Base-by-base conservation (phyloP, 2,329 filamentous ascomycete genomes). In the Harringtonia lauricola region DNA sequence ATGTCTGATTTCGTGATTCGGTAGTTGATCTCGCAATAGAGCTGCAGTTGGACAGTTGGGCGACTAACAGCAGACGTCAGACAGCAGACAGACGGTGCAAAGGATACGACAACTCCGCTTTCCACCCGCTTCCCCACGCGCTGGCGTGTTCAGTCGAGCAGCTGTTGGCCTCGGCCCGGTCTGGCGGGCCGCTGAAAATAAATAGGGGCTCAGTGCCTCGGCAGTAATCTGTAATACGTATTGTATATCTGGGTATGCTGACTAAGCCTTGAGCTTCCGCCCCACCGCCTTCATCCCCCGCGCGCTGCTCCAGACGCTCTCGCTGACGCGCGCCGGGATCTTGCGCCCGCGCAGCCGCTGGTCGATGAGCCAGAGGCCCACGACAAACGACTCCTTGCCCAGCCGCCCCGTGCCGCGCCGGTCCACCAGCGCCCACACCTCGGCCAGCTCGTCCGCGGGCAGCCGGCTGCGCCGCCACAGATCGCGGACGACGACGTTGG, bases 291-390 rank as follows among this genome's bases (percentile, higher is more conserved):
- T 61, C 51, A 73, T 59, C 4, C 67, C 72, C 48, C 63, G 66
- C 18, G 70, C 83, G 54, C 83, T 87, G 26, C 70, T 72, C 86
- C 86, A 92, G 6, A 90, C 81, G 54, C 82, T 87, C 40, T 81
- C 77, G 41, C 72, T 72, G 10, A 90, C 82, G 54, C 73, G 76
- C 14, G 72, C 65, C 0, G 86, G 86, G 18, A 90, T 67, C 66
- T 92, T 92, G 47, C 85, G 67, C 2, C 86, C 86, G 51, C 83
- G 78, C n/a, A 92, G 64, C 47, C 83, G 67, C 67, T 89, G 84
- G 58, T 92, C 86, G 30, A 92, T 75, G 39, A 92, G 63, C 84
- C 86, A 92, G 65, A 86, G 71, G 10, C 86, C 86, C 2, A 90
- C 84, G 0, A 92, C 82, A 58, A 92, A 92, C 63, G 88, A 82